Conservation (phyloP, 192 early-diverging fungal species). For the Haplosporangium gracile region DNA sequence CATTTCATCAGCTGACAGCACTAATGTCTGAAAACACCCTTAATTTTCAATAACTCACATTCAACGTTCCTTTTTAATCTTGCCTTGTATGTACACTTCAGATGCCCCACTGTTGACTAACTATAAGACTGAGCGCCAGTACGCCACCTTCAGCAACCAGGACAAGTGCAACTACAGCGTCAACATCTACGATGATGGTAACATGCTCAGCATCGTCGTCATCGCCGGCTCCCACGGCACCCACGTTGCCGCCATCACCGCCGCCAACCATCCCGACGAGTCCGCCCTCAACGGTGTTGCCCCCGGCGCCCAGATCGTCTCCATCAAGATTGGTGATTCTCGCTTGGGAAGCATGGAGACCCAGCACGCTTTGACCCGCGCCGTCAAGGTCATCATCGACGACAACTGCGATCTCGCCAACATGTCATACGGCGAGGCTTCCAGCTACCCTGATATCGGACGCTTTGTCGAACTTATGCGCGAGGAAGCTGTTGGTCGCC, state of each 20-base stretch:
- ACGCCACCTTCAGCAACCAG: constrained; percentile 79
- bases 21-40: background rate
- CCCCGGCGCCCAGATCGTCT: constrained; percentile 95
- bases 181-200: constrained; percentile 92
- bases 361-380: constrained; percentile 83
- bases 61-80: background rate
- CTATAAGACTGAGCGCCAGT: constrained; percentile 80
- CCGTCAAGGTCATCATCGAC: constrained; percentile 79
- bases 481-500: constrained; percentile 87
- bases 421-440: constrained; percentile 92
- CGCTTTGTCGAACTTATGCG: constrained; percentile 86
- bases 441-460: constrained; percentile 76
- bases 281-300: constrained; percentile 90
- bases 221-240: constrained; percentile 89
- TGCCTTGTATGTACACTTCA: background rate
- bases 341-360: constrained; percentile 87
- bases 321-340: constrained; percentile 92
- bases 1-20: background rate
- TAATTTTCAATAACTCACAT: background rate
- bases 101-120: constrained; percentile 74
- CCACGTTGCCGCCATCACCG: constrained; percentile 95
- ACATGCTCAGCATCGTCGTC: constrained; percentile 84
- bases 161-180: constrained; percentile 90
- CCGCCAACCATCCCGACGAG: constrained; percentile 90
- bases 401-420: constrained; percentile 81